phyloP scores from a whole-genome alignment of 2,329 filamentous ascomycete species.

The Basipetospora chlamydospora region DNA sequence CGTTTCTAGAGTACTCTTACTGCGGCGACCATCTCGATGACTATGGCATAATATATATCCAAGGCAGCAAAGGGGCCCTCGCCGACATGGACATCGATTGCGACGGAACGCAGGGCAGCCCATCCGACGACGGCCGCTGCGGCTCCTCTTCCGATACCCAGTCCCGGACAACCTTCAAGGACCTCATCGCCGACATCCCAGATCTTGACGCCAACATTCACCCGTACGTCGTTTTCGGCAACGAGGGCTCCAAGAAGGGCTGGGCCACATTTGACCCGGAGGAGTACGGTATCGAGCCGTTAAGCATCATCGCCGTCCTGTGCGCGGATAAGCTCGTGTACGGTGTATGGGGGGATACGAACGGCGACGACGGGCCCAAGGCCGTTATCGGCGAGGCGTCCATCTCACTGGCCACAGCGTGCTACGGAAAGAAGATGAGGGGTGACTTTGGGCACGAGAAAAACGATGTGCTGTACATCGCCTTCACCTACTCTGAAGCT shows the following conservation, averaged over 20 bases:
- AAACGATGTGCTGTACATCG: conserved; percentile 48
- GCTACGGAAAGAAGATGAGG: conserved; percentile 36
- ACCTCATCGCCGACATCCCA: conserved; percentile 17
- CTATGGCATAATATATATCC: conserved; percentile 32
- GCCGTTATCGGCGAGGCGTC: conserved; percentile 41
- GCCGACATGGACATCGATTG: conserved; percentile 46
- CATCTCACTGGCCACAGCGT: conserved; percentile 41
- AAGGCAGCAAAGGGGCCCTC: conserved; percentile 24
- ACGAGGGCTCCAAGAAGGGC: conserved; percentile 19
- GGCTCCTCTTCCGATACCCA: conserved; percentile 27
- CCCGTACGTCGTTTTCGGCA: conserved; percentile 39
- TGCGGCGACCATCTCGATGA: conserved; percentile 30
- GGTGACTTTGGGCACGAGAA: conserved; percentile 40
- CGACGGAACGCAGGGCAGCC: conserved; percentile 30
- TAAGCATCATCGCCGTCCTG: conserved; percentile 41
- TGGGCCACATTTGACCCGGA: conserved; percentile 25
- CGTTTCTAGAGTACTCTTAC: conserved; percentile 25
- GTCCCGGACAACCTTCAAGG: conserved; percentile 30
- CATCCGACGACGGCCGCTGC: conserved; percentile 29
- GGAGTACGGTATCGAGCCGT: conserved; percentile 27
- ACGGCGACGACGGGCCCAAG: conserved; percentile 33
- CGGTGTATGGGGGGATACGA: conserved; percentile 47
- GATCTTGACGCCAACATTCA: conserved; percentile 37
- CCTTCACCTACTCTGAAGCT: conserved; percentile 40
- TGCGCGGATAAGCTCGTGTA: conserved; percentile 37